A percentile compares a stretch with the other conserved stretches of the same genome.
Evolutionary conservation across 2,329 filamentous ascomycete genomes (phyloP).

Genomic region (Blastomyces gilchristii): DNA sequence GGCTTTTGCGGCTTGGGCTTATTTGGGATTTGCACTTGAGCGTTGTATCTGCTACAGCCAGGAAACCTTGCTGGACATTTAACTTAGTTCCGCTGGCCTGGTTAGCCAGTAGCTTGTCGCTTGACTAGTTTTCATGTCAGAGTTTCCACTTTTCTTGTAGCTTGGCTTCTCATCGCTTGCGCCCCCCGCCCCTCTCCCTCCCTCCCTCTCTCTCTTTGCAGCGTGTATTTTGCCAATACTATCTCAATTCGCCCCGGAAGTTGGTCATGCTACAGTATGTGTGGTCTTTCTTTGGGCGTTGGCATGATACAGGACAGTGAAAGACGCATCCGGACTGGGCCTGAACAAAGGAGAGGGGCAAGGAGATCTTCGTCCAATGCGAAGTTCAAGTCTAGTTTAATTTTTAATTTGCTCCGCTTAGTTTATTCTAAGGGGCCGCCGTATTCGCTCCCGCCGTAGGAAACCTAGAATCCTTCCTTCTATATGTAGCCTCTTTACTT

Average conservation of each 20-base stretch:
- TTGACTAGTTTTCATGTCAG: no score
- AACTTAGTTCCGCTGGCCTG: background rate
- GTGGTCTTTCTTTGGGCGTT: background rate
- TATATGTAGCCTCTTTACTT: background rate
- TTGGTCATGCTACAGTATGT: background rate
- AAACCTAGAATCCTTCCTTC: background rate
- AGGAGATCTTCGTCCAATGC: background rate
- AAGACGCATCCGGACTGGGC: background rate
- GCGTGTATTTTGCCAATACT: background rate
- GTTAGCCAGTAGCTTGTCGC: background rate
- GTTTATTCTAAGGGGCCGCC: background rate
- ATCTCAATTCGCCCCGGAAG: background rate
- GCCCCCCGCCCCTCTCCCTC: background rate
- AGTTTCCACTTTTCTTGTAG: background rate
- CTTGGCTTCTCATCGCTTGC: no score
- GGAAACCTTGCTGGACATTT: conserved; percentile 1
- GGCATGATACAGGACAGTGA: background rate
- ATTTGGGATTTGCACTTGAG: background rate
- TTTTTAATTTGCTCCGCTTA: no score
- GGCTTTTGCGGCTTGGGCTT: conserved; percentile 6
- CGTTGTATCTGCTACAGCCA: conserved; percentile 3
- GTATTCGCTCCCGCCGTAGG: background rate
- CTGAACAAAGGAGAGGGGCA: background rate
- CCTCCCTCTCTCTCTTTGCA: background rate
- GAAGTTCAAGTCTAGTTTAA: background rate